Evolutionary conservation across 2,329 filamentous ascomycete species (phyloP).

Genomic region (Septoria linicola): DNA sequence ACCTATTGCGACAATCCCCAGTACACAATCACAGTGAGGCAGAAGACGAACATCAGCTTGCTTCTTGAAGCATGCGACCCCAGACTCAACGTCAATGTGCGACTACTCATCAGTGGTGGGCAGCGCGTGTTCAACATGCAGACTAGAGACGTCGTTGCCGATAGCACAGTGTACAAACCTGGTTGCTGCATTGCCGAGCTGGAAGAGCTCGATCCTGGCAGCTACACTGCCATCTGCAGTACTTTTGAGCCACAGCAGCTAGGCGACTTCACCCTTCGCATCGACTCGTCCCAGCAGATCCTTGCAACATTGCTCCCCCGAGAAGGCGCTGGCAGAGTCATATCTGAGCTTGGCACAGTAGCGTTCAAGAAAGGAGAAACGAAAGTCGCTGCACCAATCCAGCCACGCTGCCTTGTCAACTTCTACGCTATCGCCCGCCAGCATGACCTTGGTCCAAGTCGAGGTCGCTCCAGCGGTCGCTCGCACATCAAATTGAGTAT

Average conservation of each 20-base stretch:
- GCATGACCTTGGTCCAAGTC: conserved; percentile 20
- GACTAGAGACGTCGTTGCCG: conserved; percentile 73
- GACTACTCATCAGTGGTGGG: conserved; percentile 75
- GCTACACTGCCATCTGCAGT: conserved; percentile 85
- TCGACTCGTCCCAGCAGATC: conserved; percentile 64
- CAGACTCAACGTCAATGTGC: conserved; percentile 77
- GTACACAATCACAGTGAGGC: conserved; percentile 64
- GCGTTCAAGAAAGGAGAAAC: conserved; percentile 52
- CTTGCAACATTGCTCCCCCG: conserved; percentile 61
- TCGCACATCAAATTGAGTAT: conserved; percentile 67
- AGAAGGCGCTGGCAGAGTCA: conserved; percentile 73
- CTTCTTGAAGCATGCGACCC: conserved; percentile 67
- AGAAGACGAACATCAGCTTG: conserved; percentile 64
- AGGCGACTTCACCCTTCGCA: conserved; percentile 70
- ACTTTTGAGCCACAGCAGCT: conserved; percentile 82
- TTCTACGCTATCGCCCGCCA: conserved; percentile 34
- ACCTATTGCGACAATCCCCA: conserved; percentile 86
- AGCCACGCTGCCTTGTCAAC: conserved; percentile 50
- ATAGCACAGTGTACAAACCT: conserved; percentile 85
- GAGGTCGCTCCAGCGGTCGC: conserved; percentile 26
- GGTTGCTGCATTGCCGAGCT: conserved; percentile 71
- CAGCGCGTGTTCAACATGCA: conserved; percentile 68
- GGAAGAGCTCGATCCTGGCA: conserved; percentile 62
- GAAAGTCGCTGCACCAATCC: conserved; percentile 55
- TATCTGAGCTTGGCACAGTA: conserved; percentile 57